phyloP scores from a whole-genome alignment of 805 yeast genomes.

The Suhomyces sp. region DNA sequence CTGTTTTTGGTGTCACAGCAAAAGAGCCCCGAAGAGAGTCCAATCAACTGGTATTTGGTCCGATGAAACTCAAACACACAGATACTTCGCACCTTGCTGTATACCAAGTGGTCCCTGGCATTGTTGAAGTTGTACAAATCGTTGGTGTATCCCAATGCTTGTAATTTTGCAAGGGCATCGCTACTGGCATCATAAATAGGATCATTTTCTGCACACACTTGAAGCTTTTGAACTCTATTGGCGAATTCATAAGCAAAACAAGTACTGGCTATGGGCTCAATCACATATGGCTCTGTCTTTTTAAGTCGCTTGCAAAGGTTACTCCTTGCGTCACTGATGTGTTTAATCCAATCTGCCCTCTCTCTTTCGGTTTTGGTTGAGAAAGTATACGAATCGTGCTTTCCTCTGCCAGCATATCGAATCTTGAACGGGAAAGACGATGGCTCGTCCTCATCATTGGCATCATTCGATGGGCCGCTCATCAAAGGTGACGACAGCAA shows the following conservation, averaged over 20 bases:
- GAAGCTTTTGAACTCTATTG: conserved; percentile 49
- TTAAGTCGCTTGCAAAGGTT: conserved; percentile 25
- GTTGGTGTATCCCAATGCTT: conserved; percentile 18
- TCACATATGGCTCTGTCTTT: conserved; percentile 51
- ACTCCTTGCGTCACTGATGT: conserved; percentile 48
- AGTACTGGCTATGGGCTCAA: conserved; percentile 53
- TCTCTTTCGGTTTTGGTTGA: conserved; percentile 47
- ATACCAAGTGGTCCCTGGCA: conserved; percentile 23
- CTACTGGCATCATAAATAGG: conserved; percentile 40
- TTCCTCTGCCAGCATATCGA: conserved; percentile 54
- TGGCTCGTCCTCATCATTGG: conserved; percentile 24
- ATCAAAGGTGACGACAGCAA: conserved; percentile 4
- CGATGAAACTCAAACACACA: conserved; percentile 45
- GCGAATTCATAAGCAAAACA: conserved; percentile 63
- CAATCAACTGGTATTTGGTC: conserved; percentile 50
- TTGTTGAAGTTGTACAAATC: conserved; percentile 23
- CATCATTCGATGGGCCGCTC: conserved; percentile 6
- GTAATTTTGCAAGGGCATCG: conserved; percentile 20
- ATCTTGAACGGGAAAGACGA: conserved; percentile 47
- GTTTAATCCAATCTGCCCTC: conserved; percentile 55
- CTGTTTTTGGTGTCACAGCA: conserved; percentile 42
- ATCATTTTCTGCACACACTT: conserved; percentile 50
- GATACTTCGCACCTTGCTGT: conserved; percentile 42
- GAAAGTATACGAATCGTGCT: conserved; percentile 52
- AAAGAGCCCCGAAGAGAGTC: conserved; percentile 63